phyloP scores from a whole-genome alignment of 257 asterid species.

The Solanum clarkiae region DNA sequence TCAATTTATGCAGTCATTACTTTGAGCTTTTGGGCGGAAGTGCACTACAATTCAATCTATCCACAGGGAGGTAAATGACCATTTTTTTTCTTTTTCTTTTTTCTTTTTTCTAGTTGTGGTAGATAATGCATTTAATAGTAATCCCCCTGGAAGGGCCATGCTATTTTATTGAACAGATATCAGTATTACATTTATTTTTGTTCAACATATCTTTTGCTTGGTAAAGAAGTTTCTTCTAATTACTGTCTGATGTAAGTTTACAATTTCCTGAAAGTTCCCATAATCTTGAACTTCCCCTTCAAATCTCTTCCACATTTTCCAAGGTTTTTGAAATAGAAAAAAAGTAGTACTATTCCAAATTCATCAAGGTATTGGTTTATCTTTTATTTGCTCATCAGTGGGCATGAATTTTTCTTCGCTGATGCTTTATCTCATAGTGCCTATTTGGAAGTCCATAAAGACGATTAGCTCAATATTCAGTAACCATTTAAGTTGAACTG shows the following conservation, averaged over 20 bases:
- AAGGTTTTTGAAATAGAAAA: background rate
- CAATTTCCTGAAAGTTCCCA: background rate
- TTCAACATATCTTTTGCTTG: background rate
- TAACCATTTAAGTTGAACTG: background rate
- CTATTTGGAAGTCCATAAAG: background rate
- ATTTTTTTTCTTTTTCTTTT: background rate
- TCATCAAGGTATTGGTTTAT: background rate
- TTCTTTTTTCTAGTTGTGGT: background rate
- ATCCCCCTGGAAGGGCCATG: background rate
- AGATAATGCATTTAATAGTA: background rate
- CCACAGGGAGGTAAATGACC: slow-evolving; percentile 57
- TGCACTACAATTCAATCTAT: slow-evolving; percentile 79
- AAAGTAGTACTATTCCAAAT: background rate
- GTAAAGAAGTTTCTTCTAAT: background rate
- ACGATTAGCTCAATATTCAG: background rate
- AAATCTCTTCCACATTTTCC: background rate
- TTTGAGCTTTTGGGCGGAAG: slow-evolving; percentile 97
- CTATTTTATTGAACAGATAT: background rate
- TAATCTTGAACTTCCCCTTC: background rate
- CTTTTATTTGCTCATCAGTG: background rate
- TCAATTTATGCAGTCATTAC: slow-evolving; percentile 43
- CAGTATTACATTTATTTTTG: background rate
- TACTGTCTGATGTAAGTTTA: background rate
- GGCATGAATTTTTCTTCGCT: background rate
- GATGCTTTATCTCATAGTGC: background rate